Conservation (phyloP, 176 grass and related monocot species). For the Elymus sibiricus region DNA sequence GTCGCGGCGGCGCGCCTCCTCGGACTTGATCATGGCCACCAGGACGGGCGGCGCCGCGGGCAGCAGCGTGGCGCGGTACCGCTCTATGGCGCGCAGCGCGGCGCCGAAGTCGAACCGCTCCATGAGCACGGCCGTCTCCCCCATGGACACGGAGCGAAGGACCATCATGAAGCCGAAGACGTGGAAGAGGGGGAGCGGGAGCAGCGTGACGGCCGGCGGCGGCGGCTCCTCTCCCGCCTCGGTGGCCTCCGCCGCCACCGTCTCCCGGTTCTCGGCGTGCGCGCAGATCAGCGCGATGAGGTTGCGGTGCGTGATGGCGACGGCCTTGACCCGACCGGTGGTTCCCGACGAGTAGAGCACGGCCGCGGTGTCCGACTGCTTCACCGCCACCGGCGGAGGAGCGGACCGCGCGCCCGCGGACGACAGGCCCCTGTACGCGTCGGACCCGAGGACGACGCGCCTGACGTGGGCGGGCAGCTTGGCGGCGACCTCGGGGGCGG, state of each 20-base stretch:
- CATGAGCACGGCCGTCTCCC: constrained; percentile 80
- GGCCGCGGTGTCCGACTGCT: constrained; percentile 71
- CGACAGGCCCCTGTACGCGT: constrained; percentile 30
- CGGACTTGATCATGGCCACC: constrained; percentile 67
- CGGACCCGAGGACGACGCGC: constrained; percentile 54
- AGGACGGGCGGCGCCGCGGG: constrained; percentile 65
- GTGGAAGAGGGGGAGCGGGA: constrained; percentile 76
- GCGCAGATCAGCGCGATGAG: constrained; percentile 49
- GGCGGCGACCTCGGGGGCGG: constrained; percentile 21
- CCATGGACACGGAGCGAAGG: constrained; percentile 54
- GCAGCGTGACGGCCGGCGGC: constrained; percentile 35
- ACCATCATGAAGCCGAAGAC: constrained; percentile 70
- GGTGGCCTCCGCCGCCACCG: neutral
- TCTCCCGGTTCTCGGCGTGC: neutral
- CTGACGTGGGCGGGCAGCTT: constrained; percentile 39
- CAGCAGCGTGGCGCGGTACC: constrained; percentile 55
- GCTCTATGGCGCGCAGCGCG: constrained; percentile 58
- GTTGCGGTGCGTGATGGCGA: constrained; percentile 64
- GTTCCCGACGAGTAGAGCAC: constrained; percentile 90
- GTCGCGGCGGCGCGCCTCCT: constrained; percentile 53
- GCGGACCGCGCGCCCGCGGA: neutral
- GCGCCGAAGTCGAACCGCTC: constrained; percentile 57
- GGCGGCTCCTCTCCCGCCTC: constrained; percentile 33
- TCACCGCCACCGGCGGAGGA: constrained; percentile 34
- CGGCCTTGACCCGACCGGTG: constrained; percentile 79